A percentile compares a stretch with the other conserved stretches of the same genome.
Conservation (phyloP, 2,329 filamentous ascomycete species). For the Penicillium sp. region DNA sequence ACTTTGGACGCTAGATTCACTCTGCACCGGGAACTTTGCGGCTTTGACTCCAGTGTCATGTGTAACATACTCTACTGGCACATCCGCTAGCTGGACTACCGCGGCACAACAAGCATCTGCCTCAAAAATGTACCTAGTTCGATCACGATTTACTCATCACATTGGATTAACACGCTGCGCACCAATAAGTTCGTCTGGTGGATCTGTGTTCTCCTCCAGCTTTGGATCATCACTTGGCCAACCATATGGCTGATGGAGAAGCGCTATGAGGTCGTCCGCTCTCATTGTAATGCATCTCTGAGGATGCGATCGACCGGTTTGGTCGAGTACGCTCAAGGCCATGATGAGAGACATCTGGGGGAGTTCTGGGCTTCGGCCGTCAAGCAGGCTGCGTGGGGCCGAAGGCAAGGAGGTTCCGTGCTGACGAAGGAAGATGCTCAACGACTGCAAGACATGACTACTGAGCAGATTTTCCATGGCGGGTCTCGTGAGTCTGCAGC, state of each 20-base stretch:
- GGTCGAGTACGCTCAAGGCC: conserved; percentile 21
- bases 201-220: conserved; percentile 34
- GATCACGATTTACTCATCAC: conserved; percentile 38
- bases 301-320: conserved; percentile 1
- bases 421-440: conserved; percentile 21
- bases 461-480: conserved; percentile 14
- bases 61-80: conserved; percentile 30
- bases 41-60: conserved; percentile 28
- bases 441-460: conserved; percentile 17
- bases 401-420: conserved; percentile 16
- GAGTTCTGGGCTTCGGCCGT: conserved; percentile 35
- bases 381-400: conserved; percentile 34
- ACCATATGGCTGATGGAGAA: conserved; percentile 37
- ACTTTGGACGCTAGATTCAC: conserved; percentile 23
- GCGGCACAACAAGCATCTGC: conserved; percentile 28
- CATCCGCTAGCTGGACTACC: conserved; percentile 39
- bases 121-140: conserved; percentile 24
- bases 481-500: conserved; percentile 11
- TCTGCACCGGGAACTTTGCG: conserved; percentile 28
- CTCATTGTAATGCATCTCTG: conserved; percentile 30
- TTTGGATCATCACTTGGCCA: conserved; percentile 41
- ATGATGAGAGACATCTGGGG: conserved; percentile 27
- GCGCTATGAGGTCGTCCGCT: conserved; percentile 33
- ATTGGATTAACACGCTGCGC: conserved; percentile 38
- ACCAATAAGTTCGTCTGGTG: conserved; percentile 34